Base-by-base conservation (phyloP, 2,329 filamentous ascomycete species). In the Pseudopithomyces chartarum region DNA sequence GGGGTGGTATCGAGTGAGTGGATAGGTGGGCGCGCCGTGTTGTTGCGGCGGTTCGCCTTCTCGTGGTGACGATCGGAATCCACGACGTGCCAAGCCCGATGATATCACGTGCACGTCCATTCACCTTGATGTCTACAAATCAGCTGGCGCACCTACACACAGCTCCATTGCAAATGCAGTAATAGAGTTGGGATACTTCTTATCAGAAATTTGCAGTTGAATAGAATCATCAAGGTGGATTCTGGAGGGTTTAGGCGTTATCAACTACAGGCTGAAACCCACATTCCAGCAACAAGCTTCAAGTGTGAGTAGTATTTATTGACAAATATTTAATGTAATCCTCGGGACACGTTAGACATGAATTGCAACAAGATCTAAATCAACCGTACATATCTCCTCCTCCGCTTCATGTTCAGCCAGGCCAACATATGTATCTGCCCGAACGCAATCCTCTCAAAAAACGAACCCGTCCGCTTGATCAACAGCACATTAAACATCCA, bases 1-100 rank as follows among this genome's bases (percentile, higher is more conserved):
- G 48, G 40, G 42, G 51, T 19, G 26, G 43, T 17, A 20, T 39
- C 44, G 52, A 42, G 49, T 6, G 36, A 33, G 36, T 46, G 51
- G 50, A 46, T 42, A 11, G 26, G 52, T 22, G 19, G 42, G 55
- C 55, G 51, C 43, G 51, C 23, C 8, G 23, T 47, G 55, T 54
- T 54, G 50, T 48, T 57, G 56, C 64, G 57, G 59, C 59, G 58
- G 62, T 61, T 61, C 59, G 63, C 57, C 56, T 58, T 61, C 59
- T 59, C 59, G 57, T 65, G 64, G 61, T 63, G 62, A 50, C 47
- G 47, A 50, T 50, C 62, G 58, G 66, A 59, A 66, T 64, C 67
- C 53, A 40, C 13, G 49, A 43, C 22, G 44, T 56, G 65, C 64
- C 60, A 67, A 65, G 63, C 49, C 69, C 65, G 63, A 64, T 50